phyloP scores from a whole-genome alignment of 2,329 filamentous ascomycete species.

The Alternaria arbusti region DNA sequence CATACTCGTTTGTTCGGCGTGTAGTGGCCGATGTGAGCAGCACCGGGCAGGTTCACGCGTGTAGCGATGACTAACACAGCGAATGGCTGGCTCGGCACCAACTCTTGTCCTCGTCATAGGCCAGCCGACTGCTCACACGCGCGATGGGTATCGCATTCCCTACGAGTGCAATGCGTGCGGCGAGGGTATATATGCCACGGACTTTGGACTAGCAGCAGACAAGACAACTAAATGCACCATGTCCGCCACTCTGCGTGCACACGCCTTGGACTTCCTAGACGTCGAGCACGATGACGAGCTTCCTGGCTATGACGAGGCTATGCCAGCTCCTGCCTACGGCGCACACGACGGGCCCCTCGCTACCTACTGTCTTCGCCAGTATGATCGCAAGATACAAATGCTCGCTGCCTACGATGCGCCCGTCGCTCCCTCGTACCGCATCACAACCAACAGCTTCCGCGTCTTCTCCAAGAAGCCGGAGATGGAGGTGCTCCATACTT shows the following conservation, averaged over 20 bases:
- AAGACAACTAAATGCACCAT: slow-evolving; percentile 19
- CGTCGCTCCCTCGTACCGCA: slow-evolving; percentile 30
- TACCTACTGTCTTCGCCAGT: slow-evolving; percentile 32
- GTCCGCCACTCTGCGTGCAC: slow-evolving; percentile 21
- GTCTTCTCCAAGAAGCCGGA: slow-evolving; percentile 44
- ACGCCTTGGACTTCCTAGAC: slow-evolving; percentile 19
- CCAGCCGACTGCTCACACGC: slow-evolving; percentile 6
- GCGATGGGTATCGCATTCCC: slow-evolving; percentile 3
- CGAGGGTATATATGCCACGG: slow-evolving; percentile 13
- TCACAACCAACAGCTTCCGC: slow-evolving; percentile 30
- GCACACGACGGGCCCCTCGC: slow-evolving; percentile 20
- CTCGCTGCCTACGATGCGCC: slow-evolving; percentile 25
- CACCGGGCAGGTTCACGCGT: not conserved
- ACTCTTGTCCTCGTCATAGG: slow-evolving; percentile 15
- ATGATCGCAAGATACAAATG: slow-evolving; percentile 34
- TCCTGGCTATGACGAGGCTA: slow-evolving; percentile 33
- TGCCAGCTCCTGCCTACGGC: slow-evolving; percentile 31
- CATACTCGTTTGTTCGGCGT: not conserved
- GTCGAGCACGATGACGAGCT: slow-evolving; percentile 32
- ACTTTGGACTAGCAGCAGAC: slow-evolving; percentile 16
- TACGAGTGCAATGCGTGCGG: slow-evolving; percentile 6
- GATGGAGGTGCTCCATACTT: slow-evolving; percentile 35
- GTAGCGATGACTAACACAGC: slow-evolving; percentile 3
- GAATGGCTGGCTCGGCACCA: not conserved
- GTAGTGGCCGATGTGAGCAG: not conserved